These are phyloP conservation scores for Raffaelea arxii DNA, from an alignment of 2,329 filamentous ascomycete genomes.

Conservation along the genomic window DNA sequence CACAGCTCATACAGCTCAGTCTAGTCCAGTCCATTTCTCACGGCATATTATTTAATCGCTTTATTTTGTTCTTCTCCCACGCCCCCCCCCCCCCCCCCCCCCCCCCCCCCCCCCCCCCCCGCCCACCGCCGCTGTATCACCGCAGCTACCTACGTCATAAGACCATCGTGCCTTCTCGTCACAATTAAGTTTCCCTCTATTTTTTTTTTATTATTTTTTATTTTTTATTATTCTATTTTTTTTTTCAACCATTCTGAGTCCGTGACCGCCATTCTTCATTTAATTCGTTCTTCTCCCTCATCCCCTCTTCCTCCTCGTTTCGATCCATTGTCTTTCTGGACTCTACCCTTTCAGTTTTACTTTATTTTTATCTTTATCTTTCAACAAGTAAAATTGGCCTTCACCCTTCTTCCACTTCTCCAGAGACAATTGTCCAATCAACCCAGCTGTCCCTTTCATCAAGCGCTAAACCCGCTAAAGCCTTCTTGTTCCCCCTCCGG, in stretches of 20 bases:
- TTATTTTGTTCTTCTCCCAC: not conserved
- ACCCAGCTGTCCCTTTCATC: not conserved
- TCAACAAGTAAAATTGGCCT: not conserved
- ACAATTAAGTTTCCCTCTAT: too few species aligned
- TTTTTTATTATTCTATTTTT: too few species aligned
- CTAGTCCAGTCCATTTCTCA: too few species aligned
- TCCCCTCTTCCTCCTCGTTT: not conserved
- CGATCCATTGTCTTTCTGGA: not conserved
- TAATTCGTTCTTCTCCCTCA: not conserved
- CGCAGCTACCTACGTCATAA: slow-evolving; percentile 1
- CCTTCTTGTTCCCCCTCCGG: not conserved
- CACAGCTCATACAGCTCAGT: too few species aligned
- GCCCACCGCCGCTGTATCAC: not conserved
- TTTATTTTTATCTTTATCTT: not conserved
- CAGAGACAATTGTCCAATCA: slow-evolving; percentile 1
- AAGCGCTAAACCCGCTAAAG: not conserved
- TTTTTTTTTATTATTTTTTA: too few species aligned
- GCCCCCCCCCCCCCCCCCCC: not conserved
- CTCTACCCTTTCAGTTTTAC: not conserved
- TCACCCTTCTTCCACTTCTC: not conserved
- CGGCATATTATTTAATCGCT: slow-evolving; percentile 1
- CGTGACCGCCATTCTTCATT: too few species aligned
- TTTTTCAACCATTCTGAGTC: too few species aligned
- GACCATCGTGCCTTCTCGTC: not conserved
- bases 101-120: too few species aligned